These are phyloP conservation scores for Artemisia argyi DNA, from an alignment of 129 eudicot species.

Conservation along the genomic window DNA sequence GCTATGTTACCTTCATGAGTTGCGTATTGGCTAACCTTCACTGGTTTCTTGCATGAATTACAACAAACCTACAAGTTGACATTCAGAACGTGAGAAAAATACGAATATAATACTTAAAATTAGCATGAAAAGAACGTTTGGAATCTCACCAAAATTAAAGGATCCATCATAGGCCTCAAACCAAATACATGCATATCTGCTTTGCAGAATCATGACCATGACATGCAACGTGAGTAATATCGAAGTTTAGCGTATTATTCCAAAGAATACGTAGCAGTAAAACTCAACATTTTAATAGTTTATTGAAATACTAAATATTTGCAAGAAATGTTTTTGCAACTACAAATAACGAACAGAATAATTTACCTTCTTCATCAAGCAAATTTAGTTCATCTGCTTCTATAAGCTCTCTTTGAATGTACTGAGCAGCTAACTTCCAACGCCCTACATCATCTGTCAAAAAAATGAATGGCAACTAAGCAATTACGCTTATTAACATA, in stretches of 20 bases:
- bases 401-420: constrained; percentile 49
- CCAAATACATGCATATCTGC: constrained; percentile 91
- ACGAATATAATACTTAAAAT: constrained; percentile 11
- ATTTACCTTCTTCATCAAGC: constrained; percentile 84
- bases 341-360: constrained; percentile 15
- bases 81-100: constrained; percentile 5
- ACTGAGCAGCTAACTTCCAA: constrained; percentile 63
- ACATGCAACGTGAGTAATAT: constrained; percentile 18
- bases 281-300: not conserved
- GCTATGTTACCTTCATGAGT: constrained; percentile 79
- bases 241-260: constrained; percentile 5
- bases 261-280: not conserved
- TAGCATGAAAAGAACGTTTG: constrained; percentile 11
- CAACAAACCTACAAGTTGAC: constrained; percentile 67
- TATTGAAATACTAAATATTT: too few species aligned
- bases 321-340: not conserved
- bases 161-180: constrained; percentile 81
- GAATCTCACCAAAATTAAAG: constrained; percentile 68
- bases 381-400: constrained; percentile 89
- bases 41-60: constrained; percentile 84
- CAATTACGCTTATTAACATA: too few species aligned
- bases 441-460: constrained; percentile 52
- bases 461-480: not conserved
- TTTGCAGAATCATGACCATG: constrained; percentile 20
- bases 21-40: constrained; percentile 74